Evolutionary conservation across 1,284 basidiomycete genomes (phyloP), one percentile per base, ranked within the genome.

Genomic region (Amylostereum chailletii): DNA sequence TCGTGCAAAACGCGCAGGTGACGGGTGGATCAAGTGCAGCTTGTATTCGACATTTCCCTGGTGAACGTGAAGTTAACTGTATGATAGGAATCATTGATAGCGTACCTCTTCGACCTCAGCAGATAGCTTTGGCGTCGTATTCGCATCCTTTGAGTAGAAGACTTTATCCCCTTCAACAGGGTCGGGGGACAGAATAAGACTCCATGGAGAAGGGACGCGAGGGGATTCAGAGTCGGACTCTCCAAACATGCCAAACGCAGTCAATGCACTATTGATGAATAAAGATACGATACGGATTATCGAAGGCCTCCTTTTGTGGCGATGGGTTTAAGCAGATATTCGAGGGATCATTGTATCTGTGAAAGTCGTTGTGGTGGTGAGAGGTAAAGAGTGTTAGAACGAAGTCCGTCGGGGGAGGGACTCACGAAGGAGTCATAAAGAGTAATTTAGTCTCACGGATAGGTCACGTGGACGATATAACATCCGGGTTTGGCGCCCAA

Each of bases 31-130:
- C 19, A 92, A 81, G 61, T 90, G 86, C 27, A 91, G 77, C 66
- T 92, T 92, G 71, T 92, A 92, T 64, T 92, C 89, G 57, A 91
- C 76, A 55, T 89, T 90, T 9, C 87, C 87, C 69, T 86, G 69
- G 46, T 46, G 30, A 7, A 51, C 33, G 19, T 42, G 10, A 38
- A 46, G 45, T 26, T 36, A 33, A 48, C 31, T 29, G 19, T 19
- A 19, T 10, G 4, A 29, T 9, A 27, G 4, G 3, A 31, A 19
- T 19, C 29, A 45, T 4, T 11, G 1, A 34, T 38, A 8, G 52
- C 69, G 8, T 46, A 76, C 76, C 69, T 79, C 72, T 54, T 90
- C 87, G 31, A 76, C 74, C 62, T 90, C 87, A 1, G 87, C 85
- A 3, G 80, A 77, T 5, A 90, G 77, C 49, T 77, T 77, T 0